Percentiles rank a stretch among this genome's conserved stretches.
Evolutionary conservation across 2,329 filamentous ascomycete species (phyloP).

Genomic region (Colletotrichum higginsianum): DNA sequence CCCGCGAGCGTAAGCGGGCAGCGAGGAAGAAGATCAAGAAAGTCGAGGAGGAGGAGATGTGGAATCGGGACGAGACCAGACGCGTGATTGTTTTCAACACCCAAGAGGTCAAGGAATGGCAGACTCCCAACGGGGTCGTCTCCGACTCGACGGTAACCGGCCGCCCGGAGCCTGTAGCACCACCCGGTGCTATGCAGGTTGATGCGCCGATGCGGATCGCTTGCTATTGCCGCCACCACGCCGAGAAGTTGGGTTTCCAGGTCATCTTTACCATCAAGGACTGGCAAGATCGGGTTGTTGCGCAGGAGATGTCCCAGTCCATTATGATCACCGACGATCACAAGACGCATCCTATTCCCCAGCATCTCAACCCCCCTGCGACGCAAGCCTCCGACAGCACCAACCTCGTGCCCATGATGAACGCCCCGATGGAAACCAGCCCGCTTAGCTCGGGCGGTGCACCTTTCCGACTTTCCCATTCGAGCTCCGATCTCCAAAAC

Average conservation of each 20-base stretch:
- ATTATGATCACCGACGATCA: conserved; percentile 99
- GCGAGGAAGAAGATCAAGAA: conserved; percentile 95
- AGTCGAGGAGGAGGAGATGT: conserved; percentile 90
- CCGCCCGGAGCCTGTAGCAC: conserved; percentile 61
- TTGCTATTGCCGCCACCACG: conserved; percentile 96
- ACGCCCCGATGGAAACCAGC: conserved; percentile 48
- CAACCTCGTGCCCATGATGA: conserved; percentile 39
- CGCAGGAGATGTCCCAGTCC: conserved; percentile 87
- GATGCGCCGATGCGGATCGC: conserved; percentile 95
- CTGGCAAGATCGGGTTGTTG: conserved; percentile 80
- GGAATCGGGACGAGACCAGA: conserved; percentile 84
- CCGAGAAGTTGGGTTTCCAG: conserved; percentile 91
- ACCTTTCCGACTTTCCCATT: conserved; percentile 71
- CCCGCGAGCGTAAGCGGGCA: conserved; percentile 90
- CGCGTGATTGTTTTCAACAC: conserved; percentile 94
- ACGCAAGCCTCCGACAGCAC: conserved; percentile 38
- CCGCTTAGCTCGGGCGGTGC: conserved; percentile 54
- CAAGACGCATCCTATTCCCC: conserved; percentile 79
- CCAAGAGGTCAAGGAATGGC: conserved; percentile 88
- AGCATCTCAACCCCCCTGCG: conserved; percentile 44
- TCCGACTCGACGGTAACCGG: conserved; percentile 60
- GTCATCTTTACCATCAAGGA: conserved; percentile 98
- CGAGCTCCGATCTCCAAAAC: conserved; percentile 74
- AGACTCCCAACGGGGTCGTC: conserved; percentile 58
- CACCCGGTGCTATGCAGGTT: conserved; percentile 77